phyloP scores from a whole-genome alignment of 176 grass and related monocot species.

The Carex pumila region DNA sequence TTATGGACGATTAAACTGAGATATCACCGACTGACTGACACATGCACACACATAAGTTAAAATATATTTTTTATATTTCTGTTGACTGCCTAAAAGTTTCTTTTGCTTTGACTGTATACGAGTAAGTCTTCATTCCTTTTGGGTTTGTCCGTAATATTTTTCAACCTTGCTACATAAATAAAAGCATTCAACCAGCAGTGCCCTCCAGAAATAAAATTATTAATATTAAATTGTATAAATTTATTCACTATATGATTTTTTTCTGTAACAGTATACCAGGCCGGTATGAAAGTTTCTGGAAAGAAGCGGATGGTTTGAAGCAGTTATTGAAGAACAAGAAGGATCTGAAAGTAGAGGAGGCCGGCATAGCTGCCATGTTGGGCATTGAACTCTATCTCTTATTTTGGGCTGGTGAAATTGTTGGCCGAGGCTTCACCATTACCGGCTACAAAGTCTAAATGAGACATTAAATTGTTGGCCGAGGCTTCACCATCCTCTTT shows the following conservation, averaged over 20 bases:
- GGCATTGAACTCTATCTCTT: constrained; percentile 77
- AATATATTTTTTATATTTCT: background rate
- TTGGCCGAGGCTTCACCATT: constrained; percentile 75
- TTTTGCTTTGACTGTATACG: background rate
- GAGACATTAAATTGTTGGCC: background rate
- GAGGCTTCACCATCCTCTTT: background rate
- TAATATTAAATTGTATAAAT: background rate
- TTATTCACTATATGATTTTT: background rate
- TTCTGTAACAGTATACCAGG: constrained; percentile 56
- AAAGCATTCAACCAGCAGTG: background rate
- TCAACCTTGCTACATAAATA: background rate
- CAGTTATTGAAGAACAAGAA: constrained; percentile 72
- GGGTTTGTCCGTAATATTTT: background rate
- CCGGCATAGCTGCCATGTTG: constrained; percentile 65
- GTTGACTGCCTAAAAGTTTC: background rate
- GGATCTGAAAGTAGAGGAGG: constrained; percentile 74
- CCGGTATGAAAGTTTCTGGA: constrained; percentile 83
- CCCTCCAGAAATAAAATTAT: background rate
- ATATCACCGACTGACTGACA: background rate
- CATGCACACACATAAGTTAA: background rate
- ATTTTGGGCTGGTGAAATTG: constrained; percentile 70
- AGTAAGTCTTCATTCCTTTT: background rate
- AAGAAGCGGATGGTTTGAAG: constrained; percentile 67
- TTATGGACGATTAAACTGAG: background rate
- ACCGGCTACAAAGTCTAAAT: constrained; percentile 82